These are phyloP conservation scores for Fragaria nilgerrensis DNA, from an alignment of 306 rosid species.

Conservation along the genomic window DNA sequence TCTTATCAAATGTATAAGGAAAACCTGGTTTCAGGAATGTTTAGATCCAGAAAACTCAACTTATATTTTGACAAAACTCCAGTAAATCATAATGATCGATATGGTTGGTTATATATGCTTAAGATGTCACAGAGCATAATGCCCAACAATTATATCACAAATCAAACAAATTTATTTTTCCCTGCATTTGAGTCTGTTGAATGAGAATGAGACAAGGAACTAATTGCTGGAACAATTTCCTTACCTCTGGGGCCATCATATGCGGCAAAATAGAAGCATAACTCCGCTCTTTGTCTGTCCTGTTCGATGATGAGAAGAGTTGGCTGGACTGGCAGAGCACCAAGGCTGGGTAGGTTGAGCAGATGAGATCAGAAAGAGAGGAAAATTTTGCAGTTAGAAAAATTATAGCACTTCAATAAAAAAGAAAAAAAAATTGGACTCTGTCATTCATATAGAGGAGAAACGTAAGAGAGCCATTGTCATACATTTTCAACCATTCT, in stretches of 20 bases:
- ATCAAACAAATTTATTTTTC: neutral
- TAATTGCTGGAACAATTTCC: neutral
- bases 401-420: neutral
- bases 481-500: neutral
- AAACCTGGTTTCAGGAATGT: no score
- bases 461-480: neutral
- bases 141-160: neutral
- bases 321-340: neutral
- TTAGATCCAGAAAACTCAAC: no score
- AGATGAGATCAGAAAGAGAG: neutral
- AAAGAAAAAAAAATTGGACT: neutral
- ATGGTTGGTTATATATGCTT: no score
- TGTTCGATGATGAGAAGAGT: neutral
- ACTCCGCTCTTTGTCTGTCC: neutral
- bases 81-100: no score
- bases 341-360: neutral
- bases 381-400: neutral
- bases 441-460: neutral
- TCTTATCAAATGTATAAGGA: no score
- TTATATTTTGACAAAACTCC: no score
- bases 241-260: neutral
- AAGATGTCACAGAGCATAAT: neutral
- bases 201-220: no score
- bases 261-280: neutral
- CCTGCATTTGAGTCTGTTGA: neutral